Evolutionary conservation across 2,329 filamentous ascomycete genomes (phyloP).

Genomic region (Drechslerella coelobrocha): DNA sequence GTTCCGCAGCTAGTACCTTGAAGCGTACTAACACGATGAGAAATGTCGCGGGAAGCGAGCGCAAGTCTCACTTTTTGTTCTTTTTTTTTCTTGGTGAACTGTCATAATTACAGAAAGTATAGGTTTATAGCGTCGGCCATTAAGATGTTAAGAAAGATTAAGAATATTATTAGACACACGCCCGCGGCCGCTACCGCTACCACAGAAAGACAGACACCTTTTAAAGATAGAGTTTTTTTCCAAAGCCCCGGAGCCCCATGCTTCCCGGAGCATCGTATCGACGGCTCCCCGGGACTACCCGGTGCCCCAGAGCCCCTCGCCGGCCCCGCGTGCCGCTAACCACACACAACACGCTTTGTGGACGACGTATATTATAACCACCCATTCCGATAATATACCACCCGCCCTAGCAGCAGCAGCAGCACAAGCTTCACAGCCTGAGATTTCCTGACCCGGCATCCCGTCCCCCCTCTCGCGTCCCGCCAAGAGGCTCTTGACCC

Average conservation of each 20-base stretch:
- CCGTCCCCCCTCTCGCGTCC: conserved; percentile 14
- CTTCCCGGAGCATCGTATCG: not conserved
- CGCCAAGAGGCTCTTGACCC: conserved; percentile 23
- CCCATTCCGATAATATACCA: conserved; percentile 38
- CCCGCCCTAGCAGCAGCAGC: conserved; percentile 26
- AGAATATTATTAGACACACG: not conserved
- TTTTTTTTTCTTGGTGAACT: not conserved
- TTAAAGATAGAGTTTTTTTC: not conserved
- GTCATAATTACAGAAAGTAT: not conserved
- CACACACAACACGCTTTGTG: conserved; percentile 30
- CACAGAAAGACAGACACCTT: not conserved
- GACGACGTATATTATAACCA: conserved; percentile 24
- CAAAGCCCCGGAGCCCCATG: not conserved
- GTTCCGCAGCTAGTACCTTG: not conserved
- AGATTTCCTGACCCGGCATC: conserved; percentile 36
- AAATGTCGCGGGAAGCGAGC: not conserved
- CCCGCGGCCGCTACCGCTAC: not conserved
- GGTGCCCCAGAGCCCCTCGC: not conserved
- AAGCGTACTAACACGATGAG: not conserved
- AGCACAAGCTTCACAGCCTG: conserved; percentile 36
- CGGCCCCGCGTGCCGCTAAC: conserved; percentile 2
- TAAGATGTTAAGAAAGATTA: not conserved
- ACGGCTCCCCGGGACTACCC: not conserved
- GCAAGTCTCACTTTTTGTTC: not conserved
- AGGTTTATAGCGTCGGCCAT: not conserved